These are phyloP conservation scores for Apiotrichum siamense DNA, from an alignment of 1,284 basidiomycete species.

Conservation along the genomic window DNA sequence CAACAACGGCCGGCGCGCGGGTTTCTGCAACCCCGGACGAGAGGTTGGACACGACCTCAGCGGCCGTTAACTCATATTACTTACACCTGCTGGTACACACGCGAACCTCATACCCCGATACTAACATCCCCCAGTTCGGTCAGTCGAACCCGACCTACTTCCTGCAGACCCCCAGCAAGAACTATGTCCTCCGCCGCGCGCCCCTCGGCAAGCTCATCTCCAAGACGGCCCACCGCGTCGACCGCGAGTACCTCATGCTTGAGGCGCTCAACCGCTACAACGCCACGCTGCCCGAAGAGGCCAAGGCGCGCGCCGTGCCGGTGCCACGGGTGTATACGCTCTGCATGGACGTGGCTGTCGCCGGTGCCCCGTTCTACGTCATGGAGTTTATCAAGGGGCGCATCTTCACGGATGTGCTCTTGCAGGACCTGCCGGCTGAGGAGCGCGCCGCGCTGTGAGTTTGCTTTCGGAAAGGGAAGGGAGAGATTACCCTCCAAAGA, in stretches of 20 bases:
- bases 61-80: too few species aligned
- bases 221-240: constrained; percentile 86
- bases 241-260: constrained; percentile 81
- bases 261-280: constrained; percentile 69
- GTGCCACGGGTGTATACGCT: constrained; percentile 77
- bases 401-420: constrained; percentile 78
- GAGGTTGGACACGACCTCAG: too few species aligned
- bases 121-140: constrained; percentile 2
- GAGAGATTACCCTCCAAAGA: too few species aligned
- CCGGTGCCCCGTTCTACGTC: constrained; percentile 88
- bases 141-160: constrained; percentile 91
- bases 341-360: constrained; percentile 67
- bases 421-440: constrained; percentile 59
- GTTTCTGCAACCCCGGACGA: too few species aligned
- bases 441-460: constrained; percentile 67
- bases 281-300: constrained; percentile 20
- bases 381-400: constrained; percentile 91
- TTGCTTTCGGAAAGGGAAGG: not conserved
- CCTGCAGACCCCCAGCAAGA: constrained; percentile 12
- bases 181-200: constrained; percentile 77
- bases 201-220: constrained; percentile 79
- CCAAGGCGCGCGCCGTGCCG: constrained; percentile 55
- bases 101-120: too few species aligned
- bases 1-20: too few species aligned
- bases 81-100: too few species aligned